Evolutionary conservation across 164 flowering plant species (phyloP), one percentile per base, ranked within the genome.

Genomic region (Nelumbo lutea): DNA sequence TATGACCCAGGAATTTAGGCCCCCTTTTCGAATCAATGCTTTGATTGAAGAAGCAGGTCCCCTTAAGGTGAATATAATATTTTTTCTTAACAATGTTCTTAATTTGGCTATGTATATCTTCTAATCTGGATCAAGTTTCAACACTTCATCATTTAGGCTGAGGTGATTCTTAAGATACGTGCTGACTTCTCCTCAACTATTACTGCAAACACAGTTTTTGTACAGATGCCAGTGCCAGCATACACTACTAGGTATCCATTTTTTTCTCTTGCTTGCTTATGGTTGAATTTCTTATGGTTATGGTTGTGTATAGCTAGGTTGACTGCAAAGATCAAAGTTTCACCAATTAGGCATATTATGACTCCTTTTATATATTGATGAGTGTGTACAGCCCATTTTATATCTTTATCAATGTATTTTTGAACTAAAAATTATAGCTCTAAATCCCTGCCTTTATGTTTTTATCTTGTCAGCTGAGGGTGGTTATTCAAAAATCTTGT

Each of bases 1-100:
- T 15, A 87, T 92, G 82, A 95, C 99, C 43, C 97, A 88, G 81
- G 97, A 92, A 72, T 95, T 95, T 77, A 90, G 85, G 83, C 97
- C 99, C 72, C 97, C 99, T 27, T 95, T 95, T 57, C 89, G 90
- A 65, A 72, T 95, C 53, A 92, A 82, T 66, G 77, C 94, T 64
- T 78, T 95, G 75, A 86, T 95, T 77, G 97, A 95, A 82, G 96
- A 92, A 76, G 91, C 97, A 46, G 98, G 98, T 57, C 9, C 87
- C 7, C 86, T 88, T 46, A 89, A 80, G 96, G 98, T 90, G 71
- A 71, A 72, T 66, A 53, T 43, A 63, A 13, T 13, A 15, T 5
- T 13, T 9, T 53, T 47, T 44, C 40, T 13, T 27, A 40, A 27
- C 27, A 27, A 27, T 14, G 50, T 8, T 44, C 64, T 42, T 73